Conservation (phyloP, 2,329 filamentous ascomycete species). For the Penicillium brasilianum region DNA sequence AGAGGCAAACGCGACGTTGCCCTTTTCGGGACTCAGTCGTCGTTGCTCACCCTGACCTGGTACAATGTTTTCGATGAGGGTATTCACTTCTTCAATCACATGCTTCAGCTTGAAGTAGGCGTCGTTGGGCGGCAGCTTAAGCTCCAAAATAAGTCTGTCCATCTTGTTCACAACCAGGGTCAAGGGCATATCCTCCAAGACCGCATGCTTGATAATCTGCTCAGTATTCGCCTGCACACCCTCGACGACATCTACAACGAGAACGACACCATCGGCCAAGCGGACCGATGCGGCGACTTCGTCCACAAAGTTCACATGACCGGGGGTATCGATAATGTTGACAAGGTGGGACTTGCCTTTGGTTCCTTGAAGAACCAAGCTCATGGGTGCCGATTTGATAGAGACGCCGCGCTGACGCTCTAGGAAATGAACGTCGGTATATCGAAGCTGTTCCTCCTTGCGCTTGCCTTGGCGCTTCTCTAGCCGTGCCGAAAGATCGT, state of each 20-base stretch:
- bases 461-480: slow-evolving; percentile 81
- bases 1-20: slow-evolving; percentile 96
- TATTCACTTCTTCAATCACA: slow-evolving; percentile 98
- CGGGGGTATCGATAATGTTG: slow-evolving; percentile 94
- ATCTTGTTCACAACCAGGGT: slow-evolving; percentile 96
- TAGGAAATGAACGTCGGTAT: slow-evolving; percentile 88
- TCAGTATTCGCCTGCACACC: slow-evolving; percentile 99
- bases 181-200: slow-evolving; percentile 85
- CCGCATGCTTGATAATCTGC: slow-evolving; percentile 94
- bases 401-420: slow-evolving; percentile 90
- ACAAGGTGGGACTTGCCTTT: slow-evolving; percentile 93
- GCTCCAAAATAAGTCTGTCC: slow-evolving; percentile 90
- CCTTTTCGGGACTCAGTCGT: slow-evolving; percentile 91
- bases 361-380: slow-evolving; percentile 81
- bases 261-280: slow-evolving; percentile 85
- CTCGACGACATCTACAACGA: slow-evolving; percentile 95
- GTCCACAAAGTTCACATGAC: slow-evolving; percentile 98
- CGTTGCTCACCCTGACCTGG: slow-evolving; percentile 79
- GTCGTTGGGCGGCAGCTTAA: slow-evolving; percentile 91
- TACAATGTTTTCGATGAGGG: slow-evolving; percentile 83
- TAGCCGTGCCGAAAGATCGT: slow-evolving; percentile 78
- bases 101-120: slow-evolving; percentile 99
- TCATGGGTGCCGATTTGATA: slow-evolving; percentile 94
- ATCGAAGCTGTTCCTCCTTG: slow-evolving; percentile 86
- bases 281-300: slow-evolving; percentile 89